Percentiles rank a stretch among this genome's conserved stretches.
phyloP scores from a whole-genome alignment of 345 rosid species.

The Draba incana region DNA sequence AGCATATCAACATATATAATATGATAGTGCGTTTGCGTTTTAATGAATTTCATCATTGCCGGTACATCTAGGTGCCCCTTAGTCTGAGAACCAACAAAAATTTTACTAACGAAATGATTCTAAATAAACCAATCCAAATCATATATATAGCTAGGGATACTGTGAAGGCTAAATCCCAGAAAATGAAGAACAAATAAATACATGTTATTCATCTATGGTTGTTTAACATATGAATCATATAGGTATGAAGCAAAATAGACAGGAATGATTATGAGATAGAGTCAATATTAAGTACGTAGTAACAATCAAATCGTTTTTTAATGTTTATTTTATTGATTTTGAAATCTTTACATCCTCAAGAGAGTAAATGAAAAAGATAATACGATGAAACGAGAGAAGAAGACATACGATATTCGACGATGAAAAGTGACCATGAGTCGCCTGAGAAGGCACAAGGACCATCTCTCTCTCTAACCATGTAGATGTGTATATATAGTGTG shows the following conservation, averaged over 20 bases:
- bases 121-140: background rate
- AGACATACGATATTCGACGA: conserved; percentile 26
- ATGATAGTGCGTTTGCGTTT: background rate
- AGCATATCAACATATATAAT: background rate
- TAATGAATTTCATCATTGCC: background rate
- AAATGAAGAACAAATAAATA: no score
- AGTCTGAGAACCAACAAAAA: background rate
- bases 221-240: no score
- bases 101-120: background rate
- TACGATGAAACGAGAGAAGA: conserved; percentile 2
- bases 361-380: background rate
- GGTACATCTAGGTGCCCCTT: background rate
- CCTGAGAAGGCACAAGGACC: conserved; percentile 20
- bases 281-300: background rate
- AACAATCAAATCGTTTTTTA: background rate
- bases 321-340: no score
- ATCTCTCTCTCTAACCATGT: background rate
- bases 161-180: background rate
- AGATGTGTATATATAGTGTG: background rate
- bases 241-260: background rate
- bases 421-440: conserved; percentile 20
- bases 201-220: no score
- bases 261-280: background rate
- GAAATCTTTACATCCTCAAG: no score
- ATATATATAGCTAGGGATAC: background rate